Evolutionary conservation across 1,284 basidiomycete genomes (phyloP).

Genomic region (Boletus semigastroideus): DNA sequence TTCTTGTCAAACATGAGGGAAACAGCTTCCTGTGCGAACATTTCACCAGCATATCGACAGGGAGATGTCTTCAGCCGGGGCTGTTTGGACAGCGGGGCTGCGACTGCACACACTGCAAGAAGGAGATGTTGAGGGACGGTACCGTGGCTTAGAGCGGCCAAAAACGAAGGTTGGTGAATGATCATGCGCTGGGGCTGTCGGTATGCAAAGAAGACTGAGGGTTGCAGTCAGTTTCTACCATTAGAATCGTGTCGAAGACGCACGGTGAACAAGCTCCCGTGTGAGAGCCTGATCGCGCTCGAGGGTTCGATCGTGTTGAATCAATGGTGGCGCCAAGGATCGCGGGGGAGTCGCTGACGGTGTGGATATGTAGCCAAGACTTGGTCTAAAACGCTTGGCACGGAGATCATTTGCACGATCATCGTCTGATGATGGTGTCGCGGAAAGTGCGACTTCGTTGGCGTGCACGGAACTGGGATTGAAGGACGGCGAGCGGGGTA

Average conservation of each 20-base stretch:
- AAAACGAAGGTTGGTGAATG: constrained; percentile 74
- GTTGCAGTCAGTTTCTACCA: constrained; percentile 4
- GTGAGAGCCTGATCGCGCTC: constrained; percentile 62
- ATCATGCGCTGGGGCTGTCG: constrained; percentile 72
- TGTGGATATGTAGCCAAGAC: constrained; percentile 14
- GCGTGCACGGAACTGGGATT: constrained; percentile 5
- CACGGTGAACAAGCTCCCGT: constrained; percentile 72
- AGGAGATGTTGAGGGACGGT: constrained; percentile 67
- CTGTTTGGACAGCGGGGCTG: constrained; percentile 70
- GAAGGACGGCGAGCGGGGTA: constrained; percentile 16
- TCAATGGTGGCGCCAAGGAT: constrained; percentile 35
- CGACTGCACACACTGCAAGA: constrained; percentile 70
- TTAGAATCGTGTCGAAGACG: constrained; percentile 28
- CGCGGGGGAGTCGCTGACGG: constrained; percentile 43
- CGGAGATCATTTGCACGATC: constrained; percentile 27
- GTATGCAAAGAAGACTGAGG: constrained; percentile 75
- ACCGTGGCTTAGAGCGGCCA: constrained; percentile 58
- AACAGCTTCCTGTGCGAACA: constrained; percentile 67
- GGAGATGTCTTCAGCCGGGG: constrained; percentile 57
- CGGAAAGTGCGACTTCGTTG: constrained; percentile 18
- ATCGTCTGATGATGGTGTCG: constrained; percentile 27
- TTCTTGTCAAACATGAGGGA: constrained; percentile 67
- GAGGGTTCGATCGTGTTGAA: constrained; percentile 34
- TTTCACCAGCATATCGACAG: constrained; percentile 64
- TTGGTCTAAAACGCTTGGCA: constrained; percentile 27